Conservation (phyloP, 805 yeast genomes). For the Myxozyma geophila region DNA sequence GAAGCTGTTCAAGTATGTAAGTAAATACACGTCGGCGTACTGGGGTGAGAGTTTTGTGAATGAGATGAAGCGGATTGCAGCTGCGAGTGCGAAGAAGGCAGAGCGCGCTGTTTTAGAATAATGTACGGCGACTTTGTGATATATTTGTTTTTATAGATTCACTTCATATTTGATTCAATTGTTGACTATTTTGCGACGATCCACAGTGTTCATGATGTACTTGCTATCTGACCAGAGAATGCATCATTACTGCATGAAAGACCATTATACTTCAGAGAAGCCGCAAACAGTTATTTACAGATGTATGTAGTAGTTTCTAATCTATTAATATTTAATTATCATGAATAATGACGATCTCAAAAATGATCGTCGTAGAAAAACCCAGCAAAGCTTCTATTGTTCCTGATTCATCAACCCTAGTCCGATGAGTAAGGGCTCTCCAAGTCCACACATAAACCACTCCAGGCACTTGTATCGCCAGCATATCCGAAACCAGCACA, state of each 20-base stretch:
- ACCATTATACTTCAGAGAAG: neutral
- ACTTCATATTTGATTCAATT: neutral
- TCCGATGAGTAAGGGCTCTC: too few species aligned
- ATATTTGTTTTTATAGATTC: neutral
- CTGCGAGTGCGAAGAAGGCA: slow-evolving; percentile 22
- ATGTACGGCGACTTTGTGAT: neutral
- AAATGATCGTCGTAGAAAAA: too few species aligned
- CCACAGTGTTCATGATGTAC: neutral
- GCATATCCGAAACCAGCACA: neutral
- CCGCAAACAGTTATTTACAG: neutral
- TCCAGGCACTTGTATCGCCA: too few species aligned
- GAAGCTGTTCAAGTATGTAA: slow-evolving; percentile 82
- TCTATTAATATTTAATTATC: too few species aligned
- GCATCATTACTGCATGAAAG: neutral
- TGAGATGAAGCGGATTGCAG: slow-evolving; percentile 56
- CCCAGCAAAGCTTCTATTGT: too few species aligned
- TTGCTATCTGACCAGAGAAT: too few species aligned
- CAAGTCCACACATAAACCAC: too few species aligned
- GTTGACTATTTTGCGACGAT: neutral
- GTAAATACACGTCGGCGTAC: slow-evolving; percentile 90
- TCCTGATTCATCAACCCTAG: too few species aligned
- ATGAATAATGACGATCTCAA: too few species aligned
- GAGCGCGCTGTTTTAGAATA: slow-evolving; percentile 5
- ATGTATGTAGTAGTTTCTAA: too few species aligned
- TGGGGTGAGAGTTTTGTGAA: slow-evolving; percentile 98